Conservation (phyloP, 2,329 filamentous ascomycete species). For the Chrysoporthe deuterocubensis region DNA sequence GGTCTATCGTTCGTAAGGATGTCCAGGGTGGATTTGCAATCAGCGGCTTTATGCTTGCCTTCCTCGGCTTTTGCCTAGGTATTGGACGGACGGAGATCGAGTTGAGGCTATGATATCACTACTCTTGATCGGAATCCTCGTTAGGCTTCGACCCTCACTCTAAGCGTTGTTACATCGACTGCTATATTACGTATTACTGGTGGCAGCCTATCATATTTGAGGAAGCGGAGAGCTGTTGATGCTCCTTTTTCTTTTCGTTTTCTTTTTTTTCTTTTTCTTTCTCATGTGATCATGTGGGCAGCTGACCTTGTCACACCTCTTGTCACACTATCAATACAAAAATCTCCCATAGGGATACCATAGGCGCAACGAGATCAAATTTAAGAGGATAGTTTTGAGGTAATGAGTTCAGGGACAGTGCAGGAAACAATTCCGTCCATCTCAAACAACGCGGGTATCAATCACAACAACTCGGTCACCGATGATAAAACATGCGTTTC, state of each 20-base stretch:
- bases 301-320: no score
- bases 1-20: constrained; percentile 32
- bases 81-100: constrained; percentile 21
- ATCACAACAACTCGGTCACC: constrained; percentile 13
- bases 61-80: constrained; percentile 32
- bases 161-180: background rate
- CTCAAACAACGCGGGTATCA: background rate
- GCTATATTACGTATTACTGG: background rate
- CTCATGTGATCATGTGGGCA: no score
- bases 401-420: background rate
- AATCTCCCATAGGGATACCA: no score
- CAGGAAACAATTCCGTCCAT: background rate
- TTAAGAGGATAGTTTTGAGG: no score
- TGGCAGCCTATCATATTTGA: background rate
- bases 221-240: no score
- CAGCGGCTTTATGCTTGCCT: constrained; percentile 35
- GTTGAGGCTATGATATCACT: background rate
- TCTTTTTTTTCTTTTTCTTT: no score
- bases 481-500: constrained; percentile 2
- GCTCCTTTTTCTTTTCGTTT: background rate
- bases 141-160: background rate
- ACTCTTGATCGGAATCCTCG: background rate
- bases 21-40: constrained; percentile 37
- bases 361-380: no score
- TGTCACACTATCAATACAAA: no score